phyloP scores from a whole-genome alignment of 2,329 filamentous ascomycete genomes.

The Canariomyces notabilis region DNA sequence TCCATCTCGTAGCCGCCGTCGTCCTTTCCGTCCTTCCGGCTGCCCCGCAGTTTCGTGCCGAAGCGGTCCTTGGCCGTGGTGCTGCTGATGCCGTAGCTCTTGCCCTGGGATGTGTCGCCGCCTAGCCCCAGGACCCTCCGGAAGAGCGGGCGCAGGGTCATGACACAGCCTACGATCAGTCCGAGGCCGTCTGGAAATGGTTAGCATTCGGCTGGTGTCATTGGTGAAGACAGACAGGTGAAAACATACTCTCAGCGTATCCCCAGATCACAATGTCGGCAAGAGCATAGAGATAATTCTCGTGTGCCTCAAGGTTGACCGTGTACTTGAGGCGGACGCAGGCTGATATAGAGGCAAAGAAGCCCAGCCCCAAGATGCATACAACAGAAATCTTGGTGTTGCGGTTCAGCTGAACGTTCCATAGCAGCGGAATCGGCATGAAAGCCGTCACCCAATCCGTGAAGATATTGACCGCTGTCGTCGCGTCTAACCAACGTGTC shows the following conservation, averaged over 20 bases:
- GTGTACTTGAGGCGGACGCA: slow-evolving; percentile 3
- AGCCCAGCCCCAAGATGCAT: not conserved
- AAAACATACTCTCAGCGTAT: not conserved
- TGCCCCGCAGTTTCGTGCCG: not conserved
- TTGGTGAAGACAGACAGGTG: too few species aligned
- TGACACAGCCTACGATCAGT: not conserved
- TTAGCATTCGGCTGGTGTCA: too few species aligned
- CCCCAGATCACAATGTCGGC: not conserved
- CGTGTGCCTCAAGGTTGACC: slow-evolving; percentile 1
- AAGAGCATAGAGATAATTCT: too few species aligned
- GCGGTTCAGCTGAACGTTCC: not conserved
- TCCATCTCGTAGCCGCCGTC: not conserved
- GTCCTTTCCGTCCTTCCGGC: too few species aligned
- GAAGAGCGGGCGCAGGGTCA: not conserved
- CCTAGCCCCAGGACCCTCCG: not conserved
- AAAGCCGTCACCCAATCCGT: not conserved
- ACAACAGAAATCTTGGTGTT: not conserved
- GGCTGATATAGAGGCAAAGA: slow-evolving; percentile 1
- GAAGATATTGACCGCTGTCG: too few species aligned
- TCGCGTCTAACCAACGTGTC: too few species aligned
- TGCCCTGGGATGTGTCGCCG: not conserved
- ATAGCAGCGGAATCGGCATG: too few species aligned
- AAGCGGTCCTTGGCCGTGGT: slow-evolving; percentile 3
- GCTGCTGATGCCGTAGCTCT: not conserved
- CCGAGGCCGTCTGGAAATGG: slow-evolving; percentile 1